Percentiles rank a stretch among this genome's conserved stretches.
Evolutionary conservation across 139 green algal species (phyloP).

Genomic region (Nannochloris sp.): DNA sequence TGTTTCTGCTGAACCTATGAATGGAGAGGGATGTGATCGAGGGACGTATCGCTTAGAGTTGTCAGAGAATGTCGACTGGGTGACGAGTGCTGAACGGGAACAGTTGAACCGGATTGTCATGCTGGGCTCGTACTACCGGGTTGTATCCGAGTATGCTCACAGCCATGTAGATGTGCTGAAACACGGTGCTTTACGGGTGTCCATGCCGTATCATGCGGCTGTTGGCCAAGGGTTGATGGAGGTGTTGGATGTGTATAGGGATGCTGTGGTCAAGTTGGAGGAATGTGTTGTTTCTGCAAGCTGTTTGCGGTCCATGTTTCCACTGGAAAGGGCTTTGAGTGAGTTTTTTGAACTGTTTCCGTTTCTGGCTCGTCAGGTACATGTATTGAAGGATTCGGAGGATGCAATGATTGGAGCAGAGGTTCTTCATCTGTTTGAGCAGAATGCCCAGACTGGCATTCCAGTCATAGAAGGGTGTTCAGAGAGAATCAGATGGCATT

Average conservation of each 20-base stretch:
- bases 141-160: slow-evolving; percentile 5
- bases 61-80: slow-evolving; percentile 22
- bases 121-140: slow-evolving; percentile 32
- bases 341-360: slow-evolving; percentile 63
- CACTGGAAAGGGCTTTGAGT: slow-evolving; percentile 49
- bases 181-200: neutral
- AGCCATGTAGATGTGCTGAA: slow-evolving; percentile 49
- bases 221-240: slow-evolving; percentile 68
- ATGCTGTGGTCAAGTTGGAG: slow-evolving; percentile 55
- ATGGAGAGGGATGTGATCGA: neutral
- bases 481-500: slow-evolving; percentile 75
- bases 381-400: slow-evolving; percentile 40
- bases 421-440: slow-evolving; percentile 50
- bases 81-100: slow-evolving; percentile 7
- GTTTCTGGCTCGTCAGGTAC: slow-evolving; percentile 30
- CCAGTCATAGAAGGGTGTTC: slow-evolving; percentile 60
- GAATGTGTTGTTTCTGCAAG: slow-evolving; percentile 34
- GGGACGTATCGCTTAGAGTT: no score
- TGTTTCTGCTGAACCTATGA: neutral
- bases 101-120: slow-evolving; percentile 47
- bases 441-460: slow-evolving; percentile 38
- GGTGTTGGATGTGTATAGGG: slow-evolving; percentile 69
- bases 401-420: slow-evolving; percentile 24
- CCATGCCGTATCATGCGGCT: slow-evolving; percentile 40
- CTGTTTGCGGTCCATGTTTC: slow-evolving; percentile 33